Evolutionary conservation across 2,329 filamentous ascomycete species (phyloP).

Genomic region (Escovopsis weberi): DNA sequence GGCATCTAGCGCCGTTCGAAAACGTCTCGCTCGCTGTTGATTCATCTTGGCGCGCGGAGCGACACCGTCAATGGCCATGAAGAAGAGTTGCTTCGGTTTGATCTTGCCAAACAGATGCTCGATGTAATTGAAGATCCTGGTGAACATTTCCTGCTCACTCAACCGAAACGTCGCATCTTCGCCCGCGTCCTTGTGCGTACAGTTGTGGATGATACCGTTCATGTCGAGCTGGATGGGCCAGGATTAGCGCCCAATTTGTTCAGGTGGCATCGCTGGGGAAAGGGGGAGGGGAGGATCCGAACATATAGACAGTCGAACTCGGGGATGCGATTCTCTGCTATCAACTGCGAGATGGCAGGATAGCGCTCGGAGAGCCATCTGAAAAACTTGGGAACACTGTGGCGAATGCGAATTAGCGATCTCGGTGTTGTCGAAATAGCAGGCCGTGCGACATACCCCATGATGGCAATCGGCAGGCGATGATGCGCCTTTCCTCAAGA

Average conservation of each 20-base stretch:
- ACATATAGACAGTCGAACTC: conserved; percentile 97
- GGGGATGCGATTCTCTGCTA: conserved; percentile 95
- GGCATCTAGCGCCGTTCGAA: conserved; percentile 82
- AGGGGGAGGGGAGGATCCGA: conserved; percentile 15
- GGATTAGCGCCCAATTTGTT: conserved; percentile 7
- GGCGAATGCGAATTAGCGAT: conserved; percentile 7
- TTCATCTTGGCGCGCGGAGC: conserved; percentile 99
- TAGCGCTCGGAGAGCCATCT: conserved; percentile 99
- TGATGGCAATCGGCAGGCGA: conserved; percentile 6
- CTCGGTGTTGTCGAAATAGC: conserved; percentile 1
- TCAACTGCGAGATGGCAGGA: conserved; percentile 94
- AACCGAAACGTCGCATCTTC: conserved; percentile 85
- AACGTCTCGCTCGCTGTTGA: conserved; percentile 88
- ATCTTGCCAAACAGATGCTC: conserved; percentile 98
- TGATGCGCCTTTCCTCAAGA: neutral
- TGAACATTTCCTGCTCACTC: conserved; percentile 98
- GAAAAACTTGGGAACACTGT: conserved; percentile 75
- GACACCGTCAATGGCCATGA: conserved; percentile 98
- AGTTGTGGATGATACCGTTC: conserved; percentile 99
- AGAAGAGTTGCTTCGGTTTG: conserved; percentile 95
- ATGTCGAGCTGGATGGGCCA: conserved; percentile 54
- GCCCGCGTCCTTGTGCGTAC: conserved; percentile 83
- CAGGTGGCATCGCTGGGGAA: conserved; percentile 3
- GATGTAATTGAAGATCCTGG: conserved; percentile 99
- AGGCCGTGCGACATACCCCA: conserved; percentile 14